Evolutionary conservation across 2,329 filamentous ascomycete species (phyloP), one percentile per base, ranked within the genome.

Genomic region (Calcarisporium arbuscula): DNA sequence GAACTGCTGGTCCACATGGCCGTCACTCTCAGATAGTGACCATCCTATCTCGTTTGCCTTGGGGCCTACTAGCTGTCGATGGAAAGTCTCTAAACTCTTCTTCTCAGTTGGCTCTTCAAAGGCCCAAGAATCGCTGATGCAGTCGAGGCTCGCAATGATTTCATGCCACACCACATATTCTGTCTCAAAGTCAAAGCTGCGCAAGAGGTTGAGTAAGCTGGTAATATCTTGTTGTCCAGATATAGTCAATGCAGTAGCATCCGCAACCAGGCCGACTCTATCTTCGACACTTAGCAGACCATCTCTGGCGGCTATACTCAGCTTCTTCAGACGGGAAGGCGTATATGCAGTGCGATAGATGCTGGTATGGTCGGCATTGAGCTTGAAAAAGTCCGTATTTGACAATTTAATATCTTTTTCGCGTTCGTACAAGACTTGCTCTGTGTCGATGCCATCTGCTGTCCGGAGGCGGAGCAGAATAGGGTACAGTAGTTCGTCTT

Each of bases 101-200:
- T 77, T 81, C 32, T 79, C 65, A 26, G 78, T 69, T 41, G 81
- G 61, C 39, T 94, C 83, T 58, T 95, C 87, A 29, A 61, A 61
- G 45, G 90, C 69, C 89, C 89, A 96, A 7, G 90, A 84, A 34
- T 75, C 75, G 46, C 89, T 82, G 23, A 96, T 74, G n/a, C 80
- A 72, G 17, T 75, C 77, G 39, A 95, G 74, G 30, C 88, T 81
- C 28, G 82, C 74, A 32, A 88, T 74, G 39, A 96, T 85, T 60
- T 95, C 89, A 47, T 86, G 88, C 90, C 90, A 96, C 4, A 96
- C 90, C 25, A 95, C 85, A 46, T 88, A 95, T 50, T 94, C 85
- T 1, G 79, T 70, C 64, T 96, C 90, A 2, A 79, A 72, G 52
- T 81, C 77, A 54, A 96, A 92, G 32, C 84, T 81, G 57, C 92